Evolutionary conservation across 148 eudicot genomes (phyloP), one percentile per base, ranked within the genome.

Genomic region (Rhododendron molle): DNA sequence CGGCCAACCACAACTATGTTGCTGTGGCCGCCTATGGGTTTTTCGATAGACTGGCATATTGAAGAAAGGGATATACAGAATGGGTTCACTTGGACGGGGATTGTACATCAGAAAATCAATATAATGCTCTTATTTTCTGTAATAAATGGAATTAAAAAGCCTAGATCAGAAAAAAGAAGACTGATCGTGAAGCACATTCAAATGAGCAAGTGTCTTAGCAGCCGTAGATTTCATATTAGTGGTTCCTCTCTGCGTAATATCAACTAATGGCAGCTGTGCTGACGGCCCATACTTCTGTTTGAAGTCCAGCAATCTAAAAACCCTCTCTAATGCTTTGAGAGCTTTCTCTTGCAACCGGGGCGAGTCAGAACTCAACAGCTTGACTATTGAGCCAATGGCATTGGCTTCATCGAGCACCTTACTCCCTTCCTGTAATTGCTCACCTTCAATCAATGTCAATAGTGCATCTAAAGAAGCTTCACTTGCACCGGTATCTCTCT

Each of bases 401-500:
- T 71, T 81, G 26, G 76, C 86, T 58, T 73, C 88, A 69, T 36
- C 86, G 11, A 88, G 81, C 65, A 88, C 86, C 78, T 88, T 88
- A 34, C 84, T 52, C 14, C 89, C 87, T 54, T 28, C 52, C 56
- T 88, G 87, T 58, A 88, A 71, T 69, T 67, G 54, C 18, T 69
- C 86, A 69, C 87, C 86, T 21, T 88, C 85, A 79, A 88, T 83
- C 74, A 88, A 83, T 26, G 88, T 88, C 65, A 88, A 71, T 11
- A 88, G 84, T 38, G 90, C 90, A 72, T 88, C 88, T 62, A 88
- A 77, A 65, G 90, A 78, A 44, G 90, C 90, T 80, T 88, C 88
- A 77, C 87, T 54, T 5, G 86, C 86, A 30, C 58, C 44, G 7
- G 30, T 7, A 30, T 85, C 83, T 10, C 65, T 69, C 73, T 85